Evolutionary conservation across 2,329 filamentous ascomycete species (phyloP).

Genomic region (Penicillium glabrum): DNA sequence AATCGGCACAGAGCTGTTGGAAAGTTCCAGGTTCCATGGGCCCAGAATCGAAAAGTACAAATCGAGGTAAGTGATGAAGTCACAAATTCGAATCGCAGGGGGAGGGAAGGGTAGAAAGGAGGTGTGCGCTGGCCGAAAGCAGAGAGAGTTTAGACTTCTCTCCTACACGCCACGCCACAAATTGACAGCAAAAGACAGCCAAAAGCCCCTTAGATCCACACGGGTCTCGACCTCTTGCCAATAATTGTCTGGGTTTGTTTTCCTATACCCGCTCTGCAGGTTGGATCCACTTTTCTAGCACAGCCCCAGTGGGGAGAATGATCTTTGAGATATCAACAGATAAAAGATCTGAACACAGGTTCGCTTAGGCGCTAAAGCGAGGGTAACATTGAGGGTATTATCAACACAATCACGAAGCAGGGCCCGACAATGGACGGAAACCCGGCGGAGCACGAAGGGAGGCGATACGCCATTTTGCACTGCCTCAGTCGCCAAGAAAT

Average conservation of each 20-base stretch:
- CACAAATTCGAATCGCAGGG: not conserved
- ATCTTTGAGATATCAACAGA: not conserved
- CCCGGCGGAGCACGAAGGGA: not conserved
- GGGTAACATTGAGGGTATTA: not conserved
- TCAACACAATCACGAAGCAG: not conserved
- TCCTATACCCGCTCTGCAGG: not conserved
- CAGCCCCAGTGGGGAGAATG: not conserved
- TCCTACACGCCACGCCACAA: constrained; percentile 1
- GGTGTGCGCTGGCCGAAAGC: not conserved
- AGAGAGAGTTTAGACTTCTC: not conserved
- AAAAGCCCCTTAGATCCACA: constrained; percentile 10
- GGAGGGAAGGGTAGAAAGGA: not conserved
- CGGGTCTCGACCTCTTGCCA: constrained; percentile 12
- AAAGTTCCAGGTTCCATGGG: not conserved
- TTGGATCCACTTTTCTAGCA: constrained; percentile 3
- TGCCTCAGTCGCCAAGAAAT: constrained; percentile 29
- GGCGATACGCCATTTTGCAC: constrained; percentile 24
- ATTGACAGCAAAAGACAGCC: constrained; percentile 2
- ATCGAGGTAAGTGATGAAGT: not conserved
- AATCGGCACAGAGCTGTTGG: not conserved
- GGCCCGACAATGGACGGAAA: not conserved
- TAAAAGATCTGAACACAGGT: not conserved
- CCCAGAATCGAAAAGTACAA: not conserved
- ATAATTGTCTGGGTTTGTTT: not conserved
- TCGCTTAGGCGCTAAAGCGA: not conserved